Percentiles rank a stretch among this genome's conserved stretches.
Conservation (phyloP, 2,329 filamentous ascomycete species). For the Aspergillus luchuensis region DNA sequence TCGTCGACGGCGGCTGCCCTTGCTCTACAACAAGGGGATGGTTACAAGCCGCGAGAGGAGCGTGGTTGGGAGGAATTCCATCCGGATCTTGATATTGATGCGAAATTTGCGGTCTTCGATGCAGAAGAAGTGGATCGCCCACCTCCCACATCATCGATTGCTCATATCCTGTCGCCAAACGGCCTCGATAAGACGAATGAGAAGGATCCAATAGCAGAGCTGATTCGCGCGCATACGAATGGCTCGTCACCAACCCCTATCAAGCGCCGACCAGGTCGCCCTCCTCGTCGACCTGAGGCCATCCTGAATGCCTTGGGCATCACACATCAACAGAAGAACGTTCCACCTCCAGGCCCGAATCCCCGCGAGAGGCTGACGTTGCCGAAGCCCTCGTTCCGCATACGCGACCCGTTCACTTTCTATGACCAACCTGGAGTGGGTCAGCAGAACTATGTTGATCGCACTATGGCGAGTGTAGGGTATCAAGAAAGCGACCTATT, state of each 20-base stretch:
- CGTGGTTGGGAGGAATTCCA: constrained; percentile 98
- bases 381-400: constrained; percentile 51
- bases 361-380: constrained; percentile 52
- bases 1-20: constrained; percentile 83
- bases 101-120: constrained; percentile 73
- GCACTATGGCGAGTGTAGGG: constrained; percentile 92
- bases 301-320: constrained; percentile 63
- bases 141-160: constrained; percentile 52
- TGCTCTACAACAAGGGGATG: constrained; percentile 86
- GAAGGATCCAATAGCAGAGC: constrained; percentile 44
- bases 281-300: constrained; percentile 63
- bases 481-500: constrained; percentile 95
- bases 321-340: constrained; percentile 56
- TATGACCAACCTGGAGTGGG: constrained; percentile 80
- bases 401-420: constrained; percentile 50
- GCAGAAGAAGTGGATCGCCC: constrained; percentile 84
- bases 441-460: constrained; percentile 89
- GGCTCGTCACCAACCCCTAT: constrained; percentile 44
- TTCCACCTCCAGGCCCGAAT: constrained; percentile 53
- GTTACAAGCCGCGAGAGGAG: constrained; percentile 96
- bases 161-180: constrained; percentile 32
- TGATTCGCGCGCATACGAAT: constrained; percentile 44
- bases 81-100: constrained; percentile 88
- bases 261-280: constrained; percentile 65
- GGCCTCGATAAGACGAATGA: constrained; percentile 30